phyloP scores from a whole-genome alignment of 148 eudicot species.

The Hydrangea macrophylla region DNA sequence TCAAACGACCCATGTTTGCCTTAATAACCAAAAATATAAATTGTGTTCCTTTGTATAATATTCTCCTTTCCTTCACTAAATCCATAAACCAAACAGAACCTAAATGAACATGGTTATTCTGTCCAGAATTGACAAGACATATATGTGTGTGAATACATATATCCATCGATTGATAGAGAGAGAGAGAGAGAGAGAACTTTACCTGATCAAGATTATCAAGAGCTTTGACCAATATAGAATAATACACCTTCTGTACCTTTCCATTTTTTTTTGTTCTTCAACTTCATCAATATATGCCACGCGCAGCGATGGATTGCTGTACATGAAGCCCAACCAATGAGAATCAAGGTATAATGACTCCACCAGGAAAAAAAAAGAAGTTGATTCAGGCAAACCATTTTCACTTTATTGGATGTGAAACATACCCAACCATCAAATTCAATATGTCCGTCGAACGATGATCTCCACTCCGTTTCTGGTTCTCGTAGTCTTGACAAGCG shows the following conservation, averaged over 20 bases:
- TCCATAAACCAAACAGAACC: too few species aligned
- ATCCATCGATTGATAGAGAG: too few species aligned
- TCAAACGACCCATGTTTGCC: too few species aligned
- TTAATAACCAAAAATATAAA: too few species aligned
- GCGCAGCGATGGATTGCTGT: conserved; percentile 71
- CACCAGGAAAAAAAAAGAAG: neutral
- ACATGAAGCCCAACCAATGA: conserved; percentile 20
- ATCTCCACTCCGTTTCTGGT: conserved; percentile 75
- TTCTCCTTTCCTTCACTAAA: too few species aligned
- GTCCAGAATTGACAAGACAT: conserved; percentile 5
- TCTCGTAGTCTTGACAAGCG: conserved; percentile 78
- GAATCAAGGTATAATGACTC: conserved; percentile 10
- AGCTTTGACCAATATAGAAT: conserved; percentile 71
- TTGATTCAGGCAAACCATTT: neutral
- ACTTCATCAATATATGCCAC: conserved; percentile 84
- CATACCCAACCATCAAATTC: conserved; percentile 75
- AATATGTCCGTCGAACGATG: conserved; percentile 80
- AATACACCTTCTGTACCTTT: conserved; percentile 62
- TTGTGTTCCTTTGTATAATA: too few species aligned
- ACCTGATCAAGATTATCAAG: conserved; percentile 75
- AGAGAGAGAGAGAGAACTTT: too few species aligned
- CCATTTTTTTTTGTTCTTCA: conserved; percentile 56
- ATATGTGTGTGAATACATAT: too few species aligned
- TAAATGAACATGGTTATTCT: conserved; percentile 7
- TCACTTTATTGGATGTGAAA: conserved; percentile 8